Conservation (phyloP, 23 red algal genomes). For the Agarophyton chilense region DNA sequence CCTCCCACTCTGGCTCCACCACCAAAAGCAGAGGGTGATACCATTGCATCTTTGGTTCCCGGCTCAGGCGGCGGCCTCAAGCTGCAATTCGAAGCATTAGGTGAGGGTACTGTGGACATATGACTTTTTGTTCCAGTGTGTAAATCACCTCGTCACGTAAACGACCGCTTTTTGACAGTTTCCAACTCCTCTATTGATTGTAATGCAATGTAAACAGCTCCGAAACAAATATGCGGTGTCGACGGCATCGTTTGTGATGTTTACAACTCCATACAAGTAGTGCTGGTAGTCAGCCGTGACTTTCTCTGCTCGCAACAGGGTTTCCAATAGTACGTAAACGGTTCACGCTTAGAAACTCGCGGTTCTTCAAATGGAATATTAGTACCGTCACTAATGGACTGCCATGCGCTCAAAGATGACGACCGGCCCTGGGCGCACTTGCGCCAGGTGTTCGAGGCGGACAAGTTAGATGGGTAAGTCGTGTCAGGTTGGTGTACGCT, state of each 20-base stretch:
- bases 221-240: too few relatives aligned
- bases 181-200: background rate
- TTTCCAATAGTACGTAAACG: too few relatives aligned
- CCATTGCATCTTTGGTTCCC: constrained; percentile 45
- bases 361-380: background rate
- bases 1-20: constrained; percentile 54
- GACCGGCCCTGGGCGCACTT: too few relatives aligned
- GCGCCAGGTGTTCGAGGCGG: background rate
- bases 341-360: too few relatives aligned
- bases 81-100: constrained; percentile 37
- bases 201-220: too few relatives aligned
- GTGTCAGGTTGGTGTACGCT: background rate
- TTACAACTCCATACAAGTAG: background rate
- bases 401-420: too few relatives aligned
- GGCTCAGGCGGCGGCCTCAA: constrained; percentile 71
- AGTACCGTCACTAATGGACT: background rate
- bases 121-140: background rate
- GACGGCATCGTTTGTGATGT: too few relatives aligned
- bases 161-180: background rate
- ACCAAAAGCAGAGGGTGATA: constrained; percentile 53
- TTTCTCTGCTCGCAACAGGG: too few relatives aligned
- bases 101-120: background rate
- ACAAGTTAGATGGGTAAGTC: constrained; percentile 38
- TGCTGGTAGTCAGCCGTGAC: background rate
- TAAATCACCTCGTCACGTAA: background rate